Base-by-base conservation (phyloP, 495 filamentous ascomycete genomes). In the Xylaria telfairii region DNA sequence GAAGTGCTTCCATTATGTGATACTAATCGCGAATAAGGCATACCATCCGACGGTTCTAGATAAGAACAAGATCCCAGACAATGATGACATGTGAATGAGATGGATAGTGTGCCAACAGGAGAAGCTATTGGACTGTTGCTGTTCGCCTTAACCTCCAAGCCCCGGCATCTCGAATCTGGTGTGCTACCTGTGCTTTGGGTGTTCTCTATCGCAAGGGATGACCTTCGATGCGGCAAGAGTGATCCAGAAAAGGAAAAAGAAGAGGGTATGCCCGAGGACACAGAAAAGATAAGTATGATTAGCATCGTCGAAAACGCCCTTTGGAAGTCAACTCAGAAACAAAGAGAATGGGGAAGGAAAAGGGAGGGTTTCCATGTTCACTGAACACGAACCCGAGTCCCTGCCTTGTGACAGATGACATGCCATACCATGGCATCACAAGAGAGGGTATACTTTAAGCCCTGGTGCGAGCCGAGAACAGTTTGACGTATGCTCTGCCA, bases 1-100 rank as follows among this genome's bases (percentile, higher is more conserved):
- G n/a, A 42, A 26, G 28, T 54, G 64, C n/a, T 66, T 42, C 47
- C 64, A 66, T 4, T 54, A 54, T 42, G 46, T 41, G 64, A 66
- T 66, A 54, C 64, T 42, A 54, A 54, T 66, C 21, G 30, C 30
- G n/a, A 54, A 30, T 41, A 41, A 30, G 19, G 30, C 37, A 39
- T 17, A n/a, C 8, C 59, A 15, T 51, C 44, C 30, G 26, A 30
- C 24, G 13, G 44, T 9, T 19, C 62, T 10, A 7, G 24, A 41
- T 28, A 41, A n/a, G 9, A 54, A 54, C 1, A 42, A 47, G 2
- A 15, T 19, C 17, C 19, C 13, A 41, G 64, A 28, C 30, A 10
- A 49, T 30, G 7, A 54, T 19, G 28, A 26, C 12, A 1, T 28
- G 19, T 42, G 9, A 21, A 54, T n/a, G 19, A 66, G 47, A 39